phyloP scores from a whole-genome alignment of 2,329 filamentous ascomycete species.

The Verruconis gallopava region DNA sequence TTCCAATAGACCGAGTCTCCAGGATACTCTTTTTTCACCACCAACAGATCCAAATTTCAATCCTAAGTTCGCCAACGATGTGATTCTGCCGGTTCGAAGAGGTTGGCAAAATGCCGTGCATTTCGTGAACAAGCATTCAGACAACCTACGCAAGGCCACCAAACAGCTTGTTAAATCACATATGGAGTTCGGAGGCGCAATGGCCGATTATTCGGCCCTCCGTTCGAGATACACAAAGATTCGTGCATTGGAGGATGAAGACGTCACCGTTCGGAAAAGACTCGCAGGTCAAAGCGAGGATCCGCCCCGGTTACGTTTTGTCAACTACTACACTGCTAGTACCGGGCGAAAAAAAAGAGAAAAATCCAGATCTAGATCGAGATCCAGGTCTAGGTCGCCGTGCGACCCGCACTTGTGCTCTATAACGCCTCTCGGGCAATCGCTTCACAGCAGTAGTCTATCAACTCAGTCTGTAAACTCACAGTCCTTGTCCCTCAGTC shows the following conservation, averaged over 20 bases:
- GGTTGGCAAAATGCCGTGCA: conserved; percentile 56
- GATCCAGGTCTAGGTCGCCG: conserved; percentile 9
- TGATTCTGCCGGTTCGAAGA: conserved; percentile 53
- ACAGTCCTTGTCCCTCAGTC: conserved; percentile 19
- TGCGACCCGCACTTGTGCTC: background rate
- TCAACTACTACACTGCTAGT: conserved; percentile 86
- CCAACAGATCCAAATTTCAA: conserved; percentile 55
- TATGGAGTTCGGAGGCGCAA: conserved; percentile 67
- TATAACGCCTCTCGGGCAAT: background rate
- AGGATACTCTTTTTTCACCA: conserved; percentile 24
- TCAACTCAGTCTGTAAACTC: conserved; percentile 2
- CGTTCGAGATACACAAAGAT: conserved; percentile 57
- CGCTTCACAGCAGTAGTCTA: background rate
- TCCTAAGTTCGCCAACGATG: conserved; percentile 62
- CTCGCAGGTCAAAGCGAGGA: conserved; percentile 21
- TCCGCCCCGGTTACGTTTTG: conserved; percentile 52
- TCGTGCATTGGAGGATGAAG: conserved; percentile 57
- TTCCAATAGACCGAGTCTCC: conserved; percentile 17
- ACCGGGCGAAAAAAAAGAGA: conserved; percentile 49
- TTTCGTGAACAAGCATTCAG: conserved; percentile 71
- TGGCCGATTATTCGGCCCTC: conserved; percentile 63
- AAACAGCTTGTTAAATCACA: conserved; percentile 66
- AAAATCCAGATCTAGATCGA: conserved; percentile 1
- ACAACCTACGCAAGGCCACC: conserved; percentile 56
- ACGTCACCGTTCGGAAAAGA: conserved; percentile 28